Conservation (phyloP, 148 eudicot species). For the Amaranthus palmeri region DNA sequence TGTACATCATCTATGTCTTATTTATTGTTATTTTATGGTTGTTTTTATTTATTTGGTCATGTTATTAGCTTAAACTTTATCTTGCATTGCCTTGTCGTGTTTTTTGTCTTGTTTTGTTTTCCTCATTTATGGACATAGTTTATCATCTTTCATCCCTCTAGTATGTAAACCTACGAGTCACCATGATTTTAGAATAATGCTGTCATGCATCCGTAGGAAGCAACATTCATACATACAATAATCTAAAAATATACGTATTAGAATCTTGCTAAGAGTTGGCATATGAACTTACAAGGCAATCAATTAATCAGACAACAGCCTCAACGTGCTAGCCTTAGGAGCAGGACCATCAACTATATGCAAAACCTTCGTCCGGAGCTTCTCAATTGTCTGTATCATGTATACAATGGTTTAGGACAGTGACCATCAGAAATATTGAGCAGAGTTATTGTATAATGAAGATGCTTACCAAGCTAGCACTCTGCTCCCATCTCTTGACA, state of each 20-base stretch:
- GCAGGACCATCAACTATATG: conserved; percentile 39
- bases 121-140: too few relatives aligned
- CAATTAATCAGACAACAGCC: conserved; percentile 17
- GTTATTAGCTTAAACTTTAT: too few relatives aligned
- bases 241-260: not conserved
- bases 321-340: conserved; percentile 10
- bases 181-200: not conserved
- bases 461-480: conserved; percentile 49
- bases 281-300: conserved; percentile 23
- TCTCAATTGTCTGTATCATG: conserved; percentile 47
- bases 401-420: not conserved
- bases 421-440: not conserved
- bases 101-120: too few relatives aligned
- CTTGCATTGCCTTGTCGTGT: too few relatives aligned
- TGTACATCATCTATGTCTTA: too few relatives aligned
- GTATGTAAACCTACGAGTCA: not conserved
- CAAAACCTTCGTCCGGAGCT: conserved; percentile 54
- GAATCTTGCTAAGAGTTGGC: not conserved
- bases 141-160: too few relatives aligned
- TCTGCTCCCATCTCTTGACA: conserved; percentile 62
- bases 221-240: not conserved
- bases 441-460: not conserved
- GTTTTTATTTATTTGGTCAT: too few relatives aligned
- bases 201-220: not conserved
- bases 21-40: too few relatives aligned